Percentiles rank a stretch among this genome's conserved stretches.
Conservation (phyloP, 352 stramenopile genomes). For the Pythium guiyangense region DNA sequence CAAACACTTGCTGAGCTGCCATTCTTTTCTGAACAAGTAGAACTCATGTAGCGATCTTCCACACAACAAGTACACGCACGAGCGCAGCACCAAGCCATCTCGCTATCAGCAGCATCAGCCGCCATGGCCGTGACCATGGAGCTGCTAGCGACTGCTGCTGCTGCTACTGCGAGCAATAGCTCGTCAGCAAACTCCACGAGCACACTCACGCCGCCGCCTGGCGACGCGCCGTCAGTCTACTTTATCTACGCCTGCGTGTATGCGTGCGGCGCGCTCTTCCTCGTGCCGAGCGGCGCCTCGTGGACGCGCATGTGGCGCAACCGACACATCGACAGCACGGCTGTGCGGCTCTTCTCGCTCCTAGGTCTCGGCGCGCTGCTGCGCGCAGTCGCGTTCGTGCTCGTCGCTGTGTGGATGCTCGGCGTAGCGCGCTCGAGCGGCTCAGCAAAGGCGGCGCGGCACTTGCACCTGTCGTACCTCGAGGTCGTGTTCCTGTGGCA, state of each 20-base stretch:
- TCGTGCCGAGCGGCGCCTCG: slow-evolving; percentile 32
- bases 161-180: slow-evolving; percentile 10
- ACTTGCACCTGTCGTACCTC: slow-evolving; percentile 53
- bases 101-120: not conserved
- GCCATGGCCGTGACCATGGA: not conserved
- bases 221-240: slow-evolving; percentile 21
- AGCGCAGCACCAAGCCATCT: too few species aligned
- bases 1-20: too few species aligned
- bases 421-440: slow-evolving; percentile 28
- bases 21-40: too few species aligned
- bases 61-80: too few species aligned
- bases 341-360: slow-evolving; percentile 50
- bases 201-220: not conserved
- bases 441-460: slow-evolving; percentile 29
- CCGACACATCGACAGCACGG: slow-evolving; percentile 36
- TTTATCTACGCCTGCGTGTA: slow-evolving; percentile 46
- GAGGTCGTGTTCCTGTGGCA: slow-evolving; percentile 57
- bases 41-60: slow-evolving; percentile 1
- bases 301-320: slow-evolving; percentile 34
- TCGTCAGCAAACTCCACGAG: not conserved
- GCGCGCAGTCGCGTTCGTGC: slow-evolving; percentile 36
- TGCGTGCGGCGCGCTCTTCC: slow-evolving; percentile 39
- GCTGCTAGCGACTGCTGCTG: not conserved
- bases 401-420: slow-evolving; percentile 54
- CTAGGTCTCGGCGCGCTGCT: slow-evolving; percentile 37